Evolutionary conservation across 1,284 basidiomycete species (phyloP).

Genomic region (Irpex sp.): DNA sequence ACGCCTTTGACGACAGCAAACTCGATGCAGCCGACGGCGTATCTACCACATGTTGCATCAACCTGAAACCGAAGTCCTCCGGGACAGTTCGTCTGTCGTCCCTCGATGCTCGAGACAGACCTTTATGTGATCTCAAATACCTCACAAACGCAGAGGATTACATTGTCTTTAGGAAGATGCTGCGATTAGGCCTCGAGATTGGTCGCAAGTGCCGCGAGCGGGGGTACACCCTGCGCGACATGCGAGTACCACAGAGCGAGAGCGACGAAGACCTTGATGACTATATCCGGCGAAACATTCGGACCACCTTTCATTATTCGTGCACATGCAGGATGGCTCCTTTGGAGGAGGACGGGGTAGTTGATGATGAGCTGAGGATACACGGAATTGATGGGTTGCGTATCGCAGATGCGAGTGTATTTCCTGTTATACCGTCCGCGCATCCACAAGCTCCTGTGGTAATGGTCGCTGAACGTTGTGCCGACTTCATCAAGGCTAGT

Average conservation of each 20-base stretch:
- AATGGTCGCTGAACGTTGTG: conserved; percentile 45
- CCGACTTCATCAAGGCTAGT: conserved; percentile 20
- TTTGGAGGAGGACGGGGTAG: conserved; percentile 44
- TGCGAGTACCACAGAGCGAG: conserved; percentile 34
- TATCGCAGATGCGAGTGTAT: conserved; percentile 48
- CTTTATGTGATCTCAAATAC: conserved; percentile 38
- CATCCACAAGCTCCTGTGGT: conserved; percentile 46
- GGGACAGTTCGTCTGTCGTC: conserved; percentile 42
- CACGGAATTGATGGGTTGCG: conserved; percentile 51
- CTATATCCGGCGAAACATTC: conserved; percentile 31
- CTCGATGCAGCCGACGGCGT: conserved; percentile 30
- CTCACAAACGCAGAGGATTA: conserved; percentile 34
- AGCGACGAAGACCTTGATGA: conserved; percentile 35
- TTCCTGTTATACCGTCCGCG: conserved; percentile 42
- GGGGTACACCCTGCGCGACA: conserved; percentile 39
- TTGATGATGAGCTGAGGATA: conserved; percentile 58
- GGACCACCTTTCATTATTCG: conserved; percentile 44
- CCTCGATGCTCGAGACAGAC: conserved; percentile 37
- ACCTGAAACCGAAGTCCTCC: conserved; percentile 39
- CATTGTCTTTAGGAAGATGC: conserved; percentile 27
- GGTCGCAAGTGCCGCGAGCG: conserved; percentile 35
- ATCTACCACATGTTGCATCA: conserved; percentile 32
- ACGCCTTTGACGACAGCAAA: conserved; percentile 22
- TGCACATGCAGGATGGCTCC: conserved; percentile 48
- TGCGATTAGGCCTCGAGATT: conserved; percentile 34